These are phyloP conservation scores for Cytospora paraplurivora DNA, from an alignment of 2,329 filamentous ascomycete species.

Conservation along the genomic window DNA sequence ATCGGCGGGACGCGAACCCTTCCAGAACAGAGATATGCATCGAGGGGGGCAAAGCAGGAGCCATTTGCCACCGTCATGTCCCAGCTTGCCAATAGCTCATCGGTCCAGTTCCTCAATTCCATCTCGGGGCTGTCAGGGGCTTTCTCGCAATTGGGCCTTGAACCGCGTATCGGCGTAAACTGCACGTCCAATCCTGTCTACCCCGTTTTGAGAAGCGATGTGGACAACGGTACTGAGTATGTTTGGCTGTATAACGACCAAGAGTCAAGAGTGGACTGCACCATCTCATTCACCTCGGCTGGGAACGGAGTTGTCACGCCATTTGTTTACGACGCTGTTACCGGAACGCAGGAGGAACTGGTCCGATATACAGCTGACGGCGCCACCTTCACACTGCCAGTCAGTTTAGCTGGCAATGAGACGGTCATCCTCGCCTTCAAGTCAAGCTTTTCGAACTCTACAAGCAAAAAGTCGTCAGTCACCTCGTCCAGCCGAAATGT, in stretches of 20 bases:
- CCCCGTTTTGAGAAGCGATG: constrained; percentile 6
- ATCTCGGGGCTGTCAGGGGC: constrained; percentile 23
- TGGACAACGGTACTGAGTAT: constrained; percentile 15
- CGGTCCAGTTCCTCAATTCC: constrained; percentile 3
- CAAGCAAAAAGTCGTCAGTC: constrained; percentile 6
- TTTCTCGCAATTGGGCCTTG: constrained; percentile 31
- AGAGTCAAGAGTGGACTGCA: constrained; percentile 5
- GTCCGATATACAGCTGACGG: constrained; percentile 35
- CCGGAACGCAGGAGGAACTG: constrained; percentile 35
- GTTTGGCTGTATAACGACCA: constrained; percentile 25
- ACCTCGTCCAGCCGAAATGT: constrained; percentile 8
- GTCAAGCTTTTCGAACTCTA: neutral
- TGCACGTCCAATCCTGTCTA: constrained; percentile 18
- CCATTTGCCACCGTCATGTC: constrained; percentile 32
- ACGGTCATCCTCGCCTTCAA: constrained; percentile 39
- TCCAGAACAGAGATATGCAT: constrained; percentile 7
- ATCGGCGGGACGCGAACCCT: constrained; percentile 34
- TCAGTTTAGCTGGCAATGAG: constrained; percentile 44
- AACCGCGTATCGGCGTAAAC: constrained; percentile 4
- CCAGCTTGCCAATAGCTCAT: constrained; percentile 22
- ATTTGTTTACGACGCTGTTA: constrained; percentile 43
- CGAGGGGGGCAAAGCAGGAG: neutral
- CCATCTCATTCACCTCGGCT: constrained; percentile 17
- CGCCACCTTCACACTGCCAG: constrained; percentile 37
- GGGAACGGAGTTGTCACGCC: neutral